Evolutionary conservation across 1,284 basidiomycete genomes (phyloP).

Genomic region (Ustilago loliicola): DNA sequence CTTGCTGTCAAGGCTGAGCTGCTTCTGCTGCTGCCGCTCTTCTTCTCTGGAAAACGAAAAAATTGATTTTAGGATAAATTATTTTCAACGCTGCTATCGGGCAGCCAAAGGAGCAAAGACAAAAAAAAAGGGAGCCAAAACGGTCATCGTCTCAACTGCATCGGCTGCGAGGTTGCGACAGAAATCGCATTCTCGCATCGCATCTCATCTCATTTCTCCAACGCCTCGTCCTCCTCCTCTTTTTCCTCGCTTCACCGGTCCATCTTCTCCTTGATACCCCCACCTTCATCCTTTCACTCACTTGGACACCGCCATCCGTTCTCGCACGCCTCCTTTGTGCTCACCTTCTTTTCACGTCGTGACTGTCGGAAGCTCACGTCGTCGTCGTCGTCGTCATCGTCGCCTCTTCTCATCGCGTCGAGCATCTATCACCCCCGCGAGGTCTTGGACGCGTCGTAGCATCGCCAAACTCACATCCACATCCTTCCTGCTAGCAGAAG

Average conservation of each 20-base stretch:
- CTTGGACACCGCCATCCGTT: not conserved
- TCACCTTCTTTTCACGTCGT: not conserved
- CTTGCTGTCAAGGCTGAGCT: no score
- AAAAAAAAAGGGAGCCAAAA: not conserved
- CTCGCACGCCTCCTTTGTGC: not conserved
- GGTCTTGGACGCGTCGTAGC: constrained; percentile 11
- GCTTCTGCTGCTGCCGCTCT: not conserved
- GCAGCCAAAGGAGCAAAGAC: not conserved
- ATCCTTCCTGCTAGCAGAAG: not conserved
- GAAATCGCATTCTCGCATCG: not conserved
- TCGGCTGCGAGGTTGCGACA: not conserved
- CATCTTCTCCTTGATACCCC: not conserved
- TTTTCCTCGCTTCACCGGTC: not conserved
- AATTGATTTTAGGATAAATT: constrained; percentile 1
- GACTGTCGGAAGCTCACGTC: no score
- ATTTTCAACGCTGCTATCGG: constrained; percentile 5
- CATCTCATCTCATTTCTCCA: not conserved
- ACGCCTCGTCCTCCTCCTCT: constrained; percentile 1
- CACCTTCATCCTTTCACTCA: not conserved
- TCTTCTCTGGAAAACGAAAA: not conserved
- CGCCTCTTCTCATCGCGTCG: constrained; percentile 12
- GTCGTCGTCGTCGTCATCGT: not conserved
- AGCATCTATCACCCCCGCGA: not conserved
- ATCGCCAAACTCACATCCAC: not conserved
- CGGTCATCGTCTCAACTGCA: not conserved